A percentile compares a stretch with the other conserved stretches of the same genome.
Conservation (phyloP, 805 yeast species). For the Candida suzukii region DNA sequence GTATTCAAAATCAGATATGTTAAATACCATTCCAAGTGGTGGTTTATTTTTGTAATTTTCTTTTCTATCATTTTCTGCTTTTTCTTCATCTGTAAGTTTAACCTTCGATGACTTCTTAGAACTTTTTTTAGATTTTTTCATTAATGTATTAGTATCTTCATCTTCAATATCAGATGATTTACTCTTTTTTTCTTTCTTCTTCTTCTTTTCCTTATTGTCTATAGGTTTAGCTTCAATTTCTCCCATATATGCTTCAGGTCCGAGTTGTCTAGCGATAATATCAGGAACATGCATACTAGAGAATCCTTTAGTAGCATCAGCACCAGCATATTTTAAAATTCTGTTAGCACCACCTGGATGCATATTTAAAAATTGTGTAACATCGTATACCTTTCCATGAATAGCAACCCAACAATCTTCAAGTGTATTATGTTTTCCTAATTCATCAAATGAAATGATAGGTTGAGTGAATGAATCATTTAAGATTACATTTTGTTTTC, state of each 20-base stretch:
- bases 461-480: neutral
- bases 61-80: slow-evolving; percentile 23
- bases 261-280: slow-evolving; percentile 5
- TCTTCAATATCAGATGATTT: neutral
- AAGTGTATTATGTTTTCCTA: slow-evolving; percentile 45
- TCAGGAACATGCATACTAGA: slow-evolving; percentile 19
- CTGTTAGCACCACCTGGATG: slow-evolving; percentile 50
- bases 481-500: too few species aligned
- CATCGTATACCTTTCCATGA: slow-evolving; percentile 72
- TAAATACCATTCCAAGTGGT: slow-evolving; percentile 56
- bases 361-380: slow-evolving; percentile 44
- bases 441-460: slow-evolving; percentile 19
- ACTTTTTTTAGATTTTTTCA: slow-evolving; percentile 19
- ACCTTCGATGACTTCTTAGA: slow-evolving; percentile 24
- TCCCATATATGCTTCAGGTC: slow-evolving; percentile 19
- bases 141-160: neutral
- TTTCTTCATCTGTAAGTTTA: neutral
- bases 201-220: neutral
- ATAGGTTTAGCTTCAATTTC: slow-evolving; percentile 4
- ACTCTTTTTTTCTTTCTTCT: neutral
- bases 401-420: slow-evolving; percentile 82
- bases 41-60: slow-evolving; percentile 47
- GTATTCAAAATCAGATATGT: slow-evolving; percentile 76
- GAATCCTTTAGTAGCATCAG: slow-evolving; percentile 36
- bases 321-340: slow-evolving; percentile 40